These are phyloP conservation scores for Anastatica hierochuntica DNA, from an alignment of 345 rosid species.

Conservation along the genomic window DNA sequence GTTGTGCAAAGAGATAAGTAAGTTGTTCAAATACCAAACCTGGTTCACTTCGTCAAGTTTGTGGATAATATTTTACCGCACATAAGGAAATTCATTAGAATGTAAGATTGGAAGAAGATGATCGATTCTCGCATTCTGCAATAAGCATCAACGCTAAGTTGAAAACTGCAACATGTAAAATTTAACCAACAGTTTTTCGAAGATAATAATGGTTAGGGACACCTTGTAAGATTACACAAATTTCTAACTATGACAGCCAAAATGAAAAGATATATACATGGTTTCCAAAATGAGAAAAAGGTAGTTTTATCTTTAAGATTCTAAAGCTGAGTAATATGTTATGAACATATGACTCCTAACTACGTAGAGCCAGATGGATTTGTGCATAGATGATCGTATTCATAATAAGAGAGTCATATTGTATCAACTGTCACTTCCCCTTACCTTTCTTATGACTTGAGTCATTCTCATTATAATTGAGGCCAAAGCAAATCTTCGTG, in stretches of 20 bases:
- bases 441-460: slow-evolving; percentile 65
- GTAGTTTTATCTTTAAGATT: too few species aligned
- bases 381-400: too few species aligned
- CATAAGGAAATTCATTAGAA: slow-evolving; percentile 98
- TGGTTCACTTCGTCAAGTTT: slow-evolving; percentile 99
- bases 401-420: too few species aligned
- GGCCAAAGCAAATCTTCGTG: slow-evolving; percentile 97
- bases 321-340: too few species aligned
- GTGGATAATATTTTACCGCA: slow-evolving; percentile 95
- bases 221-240: too few species aligned
- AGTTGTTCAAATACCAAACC: slow-evolving; percentile 57
- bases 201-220: too few species aligned
- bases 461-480: slow-evolving; percentile 99
- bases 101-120: slow-evolving; percentile 93
- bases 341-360: too few species aligned
- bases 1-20: too few species aligned
- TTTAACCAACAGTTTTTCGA: neutral
- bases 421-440: too few species aligned
- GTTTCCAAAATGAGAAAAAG: too few species aligned
- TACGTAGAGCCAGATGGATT: too few species aligned
- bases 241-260: too few species aligned
- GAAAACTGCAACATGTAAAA: neutral
- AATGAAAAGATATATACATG: neutral
- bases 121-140: slow-evolving; percentile 86
- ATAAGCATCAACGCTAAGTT: slow-evolving; percentile 1